Evolutionary conservation across 495 filamentous ascomycete genomes (phyloP), one percentile per base, ranked within the genome.

Genomic region (Daldinia vernicosa): DNA sequence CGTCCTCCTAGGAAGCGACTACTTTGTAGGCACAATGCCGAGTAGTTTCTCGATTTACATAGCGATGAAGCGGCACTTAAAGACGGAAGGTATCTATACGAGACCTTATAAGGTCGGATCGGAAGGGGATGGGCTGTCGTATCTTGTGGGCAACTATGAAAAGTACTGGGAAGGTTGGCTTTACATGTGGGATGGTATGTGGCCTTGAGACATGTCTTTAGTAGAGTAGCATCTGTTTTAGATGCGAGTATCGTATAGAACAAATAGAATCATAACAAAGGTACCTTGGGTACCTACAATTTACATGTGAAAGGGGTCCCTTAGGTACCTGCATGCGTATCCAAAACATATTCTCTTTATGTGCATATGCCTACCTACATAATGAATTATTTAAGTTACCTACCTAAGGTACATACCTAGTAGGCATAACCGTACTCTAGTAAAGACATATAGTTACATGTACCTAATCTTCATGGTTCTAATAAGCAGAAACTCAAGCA

Each of bases 21-120:
- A 78, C 54, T 84, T 84, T 56, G 59, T 81, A 0, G 81, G 81
- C 0, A 75, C 81, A 7, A 83, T 78, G 62, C 82, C 81, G 1
- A 82, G 81, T 57, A 83, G 81, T n/a, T 84, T 84, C 69, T 82
- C 80, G 22, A 74, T 83, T 32, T 80, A 80, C 33, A 77, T 82
- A n/a, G 81, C 81, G 1, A 71, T 79, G 61, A 84, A 84, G 64
- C 72, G 81, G 1, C 81, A 84, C 53, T 66, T 83, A 6, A 74
- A 74, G 60, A 73, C 71, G 0, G 79, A 79, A 0, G 81, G 82
- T 0, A 30, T 84, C 9, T 77, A 82, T 35, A 80, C 80, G 9
- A 70, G 81, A 32, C 82, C 81, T 0, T 84, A 82, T 75, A 83
- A 75, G 68, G 76, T 79, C 24, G 81, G 81, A 7, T 75, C 79